Evolutionary conservation across 2,329 filamentous ascomycete genomes (phyloP), one percentile per base, ranked within the genome.

Genomic region (Aspergillus floridensis): DNA sequence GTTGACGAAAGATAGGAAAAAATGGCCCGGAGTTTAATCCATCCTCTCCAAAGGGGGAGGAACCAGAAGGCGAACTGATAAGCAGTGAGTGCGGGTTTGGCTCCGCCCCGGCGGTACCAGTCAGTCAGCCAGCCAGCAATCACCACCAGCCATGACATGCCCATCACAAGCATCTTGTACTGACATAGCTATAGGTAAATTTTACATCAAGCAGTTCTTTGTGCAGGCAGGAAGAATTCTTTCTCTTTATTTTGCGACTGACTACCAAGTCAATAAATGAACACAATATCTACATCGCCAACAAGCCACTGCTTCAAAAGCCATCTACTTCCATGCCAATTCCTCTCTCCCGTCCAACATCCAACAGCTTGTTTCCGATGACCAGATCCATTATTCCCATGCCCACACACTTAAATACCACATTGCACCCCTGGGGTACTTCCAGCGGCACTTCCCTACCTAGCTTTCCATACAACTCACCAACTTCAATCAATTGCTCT

Each of bases 321-420:
- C 72, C 75, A 58, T 74, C 70, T 49, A 79, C 69, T 52, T 67
- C 62, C 48, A 73, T 70, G 1, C 76, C 76, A 49, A 76, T 46
- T 2, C 67, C 69, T 57, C 63, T 60, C 35, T 72, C 69, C 19
- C 49, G 63, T 16, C 75, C 77, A 59, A 79, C 64, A 14, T 73
- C 68, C 55, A 80, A 67, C 58, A 79, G 58, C 59, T 74, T 73
- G 63, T 73, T 76, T 7, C 76, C 79, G 55, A 81, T 72, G 8
- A 78, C 75, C 49, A 82, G 63, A 69, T 82, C 80, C 77, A 82
- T 83, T 46, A 82, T 71, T 0, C 79, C 80, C 66, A 83, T 75
- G 0, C 81, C 81, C 7, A 83, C 80, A 60, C 80, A 81, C 63
- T 83, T 83, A 51, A 81, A 82, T 1, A 83, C 68, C 31, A 81